These are phyloP conservation scores for Tillandsia fasciculata DNA, from an alignment of 176 grass and related monocot genomes.

Conservation along the genomic window DNA sequence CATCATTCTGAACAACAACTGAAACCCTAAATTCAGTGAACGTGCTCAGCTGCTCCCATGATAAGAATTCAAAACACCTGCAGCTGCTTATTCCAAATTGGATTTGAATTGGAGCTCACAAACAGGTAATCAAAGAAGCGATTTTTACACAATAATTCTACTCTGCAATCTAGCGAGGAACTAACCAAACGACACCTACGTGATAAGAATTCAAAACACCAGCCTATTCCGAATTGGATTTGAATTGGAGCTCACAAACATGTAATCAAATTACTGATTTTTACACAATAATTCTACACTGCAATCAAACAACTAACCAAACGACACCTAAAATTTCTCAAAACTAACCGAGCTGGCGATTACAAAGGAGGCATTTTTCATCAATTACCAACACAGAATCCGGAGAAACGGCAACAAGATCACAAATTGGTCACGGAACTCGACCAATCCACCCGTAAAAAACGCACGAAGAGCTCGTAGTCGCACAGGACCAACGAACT, in stretches of 20 bases:
- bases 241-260: neutral
- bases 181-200: neutral
- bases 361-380: neutral
- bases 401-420: neutral
- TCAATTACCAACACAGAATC: neutral
- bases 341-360: neutral
- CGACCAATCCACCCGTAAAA: neutral
- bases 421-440: neutral
- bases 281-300: neutral
- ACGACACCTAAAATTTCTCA: neutral
- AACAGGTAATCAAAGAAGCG: neutral
- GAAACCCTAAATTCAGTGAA: neutral
- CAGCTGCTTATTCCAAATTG: too few relatives aligned
- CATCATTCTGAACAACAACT: slow-evolving; percentile 34
- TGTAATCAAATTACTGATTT: neutral
- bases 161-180: neutral
- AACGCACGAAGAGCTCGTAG: neutral
- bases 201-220: neutral
- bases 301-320: neutral
- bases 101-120: neutral
- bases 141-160: neutral
- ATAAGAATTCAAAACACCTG: neutral
- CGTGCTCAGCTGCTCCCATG: neutral
- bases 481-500: neutral
- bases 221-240: neutral